These are phyloP conservation scores for Metschnikowia koreensis DNA, from an alignment of 805 yeast genomes.

Conservation along the genomic window DNA sequence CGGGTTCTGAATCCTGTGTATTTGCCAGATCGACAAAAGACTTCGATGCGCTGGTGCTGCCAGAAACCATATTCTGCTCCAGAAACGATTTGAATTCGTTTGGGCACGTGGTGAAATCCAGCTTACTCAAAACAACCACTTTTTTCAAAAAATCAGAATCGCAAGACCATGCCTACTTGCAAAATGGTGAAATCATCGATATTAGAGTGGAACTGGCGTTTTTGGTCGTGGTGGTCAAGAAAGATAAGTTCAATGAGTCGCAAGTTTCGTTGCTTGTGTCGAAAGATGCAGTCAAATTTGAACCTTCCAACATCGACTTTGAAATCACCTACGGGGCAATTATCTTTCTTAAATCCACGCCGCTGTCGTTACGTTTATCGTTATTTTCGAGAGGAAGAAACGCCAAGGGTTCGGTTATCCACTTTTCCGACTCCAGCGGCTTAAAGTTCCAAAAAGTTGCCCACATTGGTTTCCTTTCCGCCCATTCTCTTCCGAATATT, in stretches of 20 bases:
- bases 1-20: constrained; percentile 27
- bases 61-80: constrained; percentile 31
- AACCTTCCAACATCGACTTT: constrained; percentile 39
- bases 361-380: constrained; percentile 33
- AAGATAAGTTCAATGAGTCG: constrained; percentile 43
- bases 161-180: constrained; percentile 26
- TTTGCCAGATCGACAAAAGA: constrained; percentile 32
- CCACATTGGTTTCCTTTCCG: constrained; percentile 32
- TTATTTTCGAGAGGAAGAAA: constrained; percentile 19
- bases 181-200: constrained; percentile 31
- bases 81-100: constrained; percentile 35
- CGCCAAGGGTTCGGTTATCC: constrained; percentile 33
- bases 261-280: constrained; percentile 44
- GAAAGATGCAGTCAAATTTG: constrained; percentile 44
- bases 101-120: constrained; percentile 38
- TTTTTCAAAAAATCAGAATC: constrained; percentile 34
- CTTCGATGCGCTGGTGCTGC: constrained; percentile 18
- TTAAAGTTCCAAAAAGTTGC: constrained; percentile 46
- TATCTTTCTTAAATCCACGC: constrained; percentile 37
- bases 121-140: constrained; percentile 42
- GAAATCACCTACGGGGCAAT: constrained; percentile 37
- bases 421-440: constrained; percentile 60
- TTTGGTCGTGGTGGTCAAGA: constrained; percentile 37
- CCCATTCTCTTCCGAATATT: constrained; percentile 47
- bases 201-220: constrained; percentile 41